Conservation (phyloP, 2,329 filamentous ascomycete genomes). For the Amesomyces nigricolor region DNA sequence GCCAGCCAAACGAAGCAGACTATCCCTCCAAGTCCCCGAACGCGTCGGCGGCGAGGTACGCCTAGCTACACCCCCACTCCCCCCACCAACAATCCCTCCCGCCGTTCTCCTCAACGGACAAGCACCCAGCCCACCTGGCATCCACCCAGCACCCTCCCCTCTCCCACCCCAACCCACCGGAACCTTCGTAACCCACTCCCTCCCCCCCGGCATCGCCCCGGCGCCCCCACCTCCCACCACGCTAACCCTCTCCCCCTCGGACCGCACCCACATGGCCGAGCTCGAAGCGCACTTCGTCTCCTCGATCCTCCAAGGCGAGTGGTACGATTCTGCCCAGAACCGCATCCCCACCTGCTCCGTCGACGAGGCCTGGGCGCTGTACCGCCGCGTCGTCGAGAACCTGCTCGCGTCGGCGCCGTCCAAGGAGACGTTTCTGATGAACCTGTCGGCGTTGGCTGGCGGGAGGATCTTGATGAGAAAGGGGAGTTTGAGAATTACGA, state of each 20-base stretch:
- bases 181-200: neutral
- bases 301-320: constrained; percentile 44
- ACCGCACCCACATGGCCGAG: constrained; percentile 52
- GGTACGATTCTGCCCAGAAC: constrained; percentile 45
- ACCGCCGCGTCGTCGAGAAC: constrained; percentile 47
- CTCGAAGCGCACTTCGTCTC: constrained; percentile 51
- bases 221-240: constrained; percentile 26
- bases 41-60: constrained; percentile 30
- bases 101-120: constrained; percentile 31
- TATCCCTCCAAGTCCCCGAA: constrained; percentile 57
- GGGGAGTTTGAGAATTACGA: constrained; percentile 37
- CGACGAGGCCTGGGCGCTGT: constrained; percentile 51
- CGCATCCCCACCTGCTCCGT: constrained; percentile 40
- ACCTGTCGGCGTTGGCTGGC: constrained; percentile 52
- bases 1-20: constrained; percentile 39
- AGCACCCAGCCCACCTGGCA: neutral
- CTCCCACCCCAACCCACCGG: neutral
- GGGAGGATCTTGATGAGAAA: constrained; percentile 45
- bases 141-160: neutral
- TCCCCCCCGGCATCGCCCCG: neutral
- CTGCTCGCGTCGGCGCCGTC: constrained; percentile 46
- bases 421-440: constrained; percentile 53
- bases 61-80: constrained; percentile 29
- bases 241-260: constrained; percentile 26
- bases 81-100: constrained; percentile 20